Evolutionary conservation across 2,329 filamentous ascomycete genomes (phyloP).

Genomic region (Ophiocordyceps unilateralis): DNA sequence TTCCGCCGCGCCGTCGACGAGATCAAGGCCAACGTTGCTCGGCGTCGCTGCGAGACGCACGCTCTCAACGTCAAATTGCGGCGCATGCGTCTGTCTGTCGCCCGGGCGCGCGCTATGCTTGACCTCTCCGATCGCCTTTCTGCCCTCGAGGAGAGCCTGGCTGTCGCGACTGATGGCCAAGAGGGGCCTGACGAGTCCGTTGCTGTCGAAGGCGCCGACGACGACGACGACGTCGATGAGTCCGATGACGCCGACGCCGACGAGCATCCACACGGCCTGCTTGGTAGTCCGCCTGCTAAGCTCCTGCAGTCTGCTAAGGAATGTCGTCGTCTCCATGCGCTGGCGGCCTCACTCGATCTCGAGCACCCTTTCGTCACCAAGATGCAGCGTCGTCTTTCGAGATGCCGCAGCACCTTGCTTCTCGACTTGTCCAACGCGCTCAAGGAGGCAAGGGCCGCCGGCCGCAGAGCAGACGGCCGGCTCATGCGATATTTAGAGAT

Average conservation of each 20-base stretch:
- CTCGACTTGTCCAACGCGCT: slow-evolving; percentile 35
- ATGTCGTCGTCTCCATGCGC: slow-evolving; percentile 21
- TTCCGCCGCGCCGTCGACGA: slow-evolving; percentile 71
- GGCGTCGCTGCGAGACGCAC: slow-evolving; percentile 45
- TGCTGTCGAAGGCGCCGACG: slow-evolving; percentile 13
- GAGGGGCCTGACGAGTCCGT: slow-evolving; percentile 6
- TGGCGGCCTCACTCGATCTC: slow-evolving; percentile 28
- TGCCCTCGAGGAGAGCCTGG: slow-evolving; percentile 45
- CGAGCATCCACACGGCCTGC: slow-evolving; percentile 12
- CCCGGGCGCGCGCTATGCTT: slow-evolving; percentile 42
- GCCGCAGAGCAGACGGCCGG: slow-evolving; percentile 22
- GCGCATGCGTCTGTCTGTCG: slow-evolving; percentile 44
- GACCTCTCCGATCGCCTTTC: slow-evolving; percentile 47
- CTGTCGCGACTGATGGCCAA: slow-evolving; percentile 25
- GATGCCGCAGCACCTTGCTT: slow-evolving; percentile 38
- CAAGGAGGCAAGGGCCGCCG: slow-evolving; percentile 25
- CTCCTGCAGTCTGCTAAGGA: slow-evolving; percentile 27
- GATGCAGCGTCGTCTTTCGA: slow-evolving; percentile 30
- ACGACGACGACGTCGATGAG: slow-evolving; percentile 22
- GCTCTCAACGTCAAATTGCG: slow-evolving; percentile 48
- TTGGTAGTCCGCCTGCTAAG: slow-evolving; percentile 29
- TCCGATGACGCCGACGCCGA: slow-evolving; percentile 11
- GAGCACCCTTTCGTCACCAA: slow-evolving; percentile 32
- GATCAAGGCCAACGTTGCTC: slow-evolving; percentile 47
- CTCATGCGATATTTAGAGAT: slow-evolving; percentile 34